phyloP scores from a whole-genome alignment of 441 rosid species.

The Kokia cookei region DNA sequence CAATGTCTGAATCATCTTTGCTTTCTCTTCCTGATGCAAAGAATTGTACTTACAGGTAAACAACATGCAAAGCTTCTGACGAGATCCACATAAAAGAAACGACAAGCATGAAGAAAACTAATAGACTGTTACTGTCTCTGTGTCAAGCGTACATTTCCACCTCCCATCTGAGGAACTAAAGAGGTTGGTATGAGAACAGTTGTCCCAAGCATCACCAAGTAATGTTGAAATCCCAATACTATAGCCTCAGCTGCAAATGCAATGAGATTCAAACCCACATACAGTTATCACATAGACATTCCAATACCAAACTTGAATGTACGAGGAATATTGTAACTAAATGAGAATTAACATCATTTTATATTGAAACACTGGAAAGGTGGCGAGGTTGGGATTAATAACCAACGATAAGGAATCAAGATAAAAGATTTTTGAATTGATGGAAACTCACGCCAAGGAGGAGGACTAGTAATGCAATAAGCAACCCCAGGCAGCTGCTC shows the following conservation, averaged over 20 bases:
- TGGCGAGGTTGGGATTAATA: not conserved
- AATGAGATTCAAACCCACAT: constrained; percentile 6
- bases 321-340: not conserved
- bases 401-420: not conserved
- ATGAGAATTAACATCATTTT: not conserved
- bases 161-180: constrained; percentile 72
- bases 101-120: not conserved
- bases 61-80: not conserved
- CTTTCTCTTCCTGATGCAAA: constrained; percentile 55
- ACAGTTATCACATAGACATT: not conserved
- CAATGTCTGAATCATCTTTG: constrained; percentile 60
- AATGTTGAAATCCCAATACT: constrained; percentile 65
- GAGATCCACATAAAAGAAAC: not conserved
- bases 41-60: not conserved
- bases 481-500: constrained; percentile 56
- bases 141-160: constrained; percentile 42
- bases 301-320: not conserved
- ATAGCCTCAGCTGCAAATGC: constrained; percentile 68
- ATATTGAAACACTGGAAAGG: not conserved
- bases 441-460: constrained; percentile 61
- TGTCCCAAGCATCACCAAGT: constrained; percentile 76
- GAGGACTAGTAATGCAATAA: constrained; percentile 67
- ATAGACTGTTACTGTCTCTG: not conserved
- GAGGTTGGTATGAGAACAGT: constrained; percentile 55
- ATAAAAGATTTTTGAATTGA: not conserved